Conservation (phyloP, 495 filamentous ascomycete genomes). For the Penicillium verhagenii region DNA sequence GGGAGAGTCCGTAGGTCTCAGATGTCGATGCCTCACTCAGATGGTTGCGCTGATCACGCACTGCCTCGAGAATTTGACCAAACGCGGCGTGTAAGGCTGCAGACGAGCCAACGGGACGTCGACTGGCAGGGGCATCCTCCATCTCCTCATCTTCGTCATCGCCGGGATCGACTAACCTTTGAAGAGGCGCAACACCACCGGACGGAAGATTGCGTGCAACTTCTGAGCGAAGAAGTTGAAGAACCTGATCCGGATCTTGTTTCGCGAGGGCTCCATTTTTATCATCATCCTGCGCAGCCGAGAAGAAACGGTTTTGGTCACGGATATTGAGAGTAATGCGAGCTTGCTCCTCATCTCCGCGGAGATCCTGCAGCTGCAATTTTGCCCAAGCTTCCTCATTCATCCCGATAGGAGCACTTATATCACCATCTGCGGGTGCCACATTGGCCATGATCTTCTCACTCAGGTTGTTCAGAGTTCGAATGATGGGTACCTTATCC, state of each 20-base stretch:
- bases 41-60: conserved; percentile 43
- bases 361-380: conserved; percentile 79
- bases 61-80: conserved; percentile 41
- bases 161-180: conserved; percentile 56
- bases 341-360: conserved; percentile 66
- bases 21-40: conserved; percentile 30
- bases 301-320: conserved; percentile 79
- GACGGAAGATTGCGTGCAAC: conserved; percentile 49
- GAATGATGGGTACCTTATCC: conserved; percentile 76
- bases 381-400: conserved; percentile 74
- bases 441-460: conserved; percentile 90
- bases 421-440: conserved; percentile 68
- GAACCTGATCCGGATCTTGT: conserved; percentile 65
- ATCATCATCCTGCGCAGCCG: conserved; percentile 54
- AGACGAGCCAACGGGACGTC: conserved; percentile 36
- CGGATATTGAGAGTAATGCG: conserved; percentile 83
- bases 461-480: conserved; percentile 79
- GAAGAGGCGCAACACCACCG: conserved; percentile 55
- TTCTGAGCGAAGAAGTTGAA: conserved; percentile 61
- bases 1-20: conserved; percentile 62
- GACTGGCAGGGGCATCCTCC: conserved; percentile 42
- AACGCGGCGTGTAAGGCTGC: conserved; percentile 37
- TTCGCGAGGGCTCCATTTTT: conserved; percentile 59
- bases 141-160: conserved; percentile 55
- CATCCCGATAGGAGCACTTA: conserved; percentile 59